Evolutionary conservation across 768 basidiomycete species (phyloP), one percentile per base, ranked within the genome.

Genomic region (Hericium rajendrae): DNA sequence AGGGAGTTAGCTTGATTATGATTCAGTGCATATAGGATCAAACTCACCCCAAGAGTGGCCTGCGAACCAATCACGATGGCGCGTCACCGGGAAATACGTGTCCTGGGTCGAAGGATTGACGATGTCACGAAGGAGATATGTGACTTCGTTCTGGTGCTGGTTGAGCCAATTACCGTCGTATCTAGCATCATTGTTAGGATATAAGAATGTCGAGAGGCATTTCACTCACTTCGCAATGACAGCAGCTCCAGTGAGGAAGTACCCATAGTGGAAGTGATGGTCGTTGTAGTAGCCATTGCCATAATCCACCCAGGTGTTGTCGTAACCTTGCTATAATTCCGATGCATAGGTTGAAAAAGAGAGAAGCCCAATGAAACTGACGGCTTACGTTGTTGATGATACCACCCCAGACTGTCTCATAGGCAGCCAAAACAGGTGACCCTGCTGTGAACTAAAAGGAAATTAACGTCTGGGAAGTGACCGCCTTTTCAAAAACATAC

Each of bases 281-380:
- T 71, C 71, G 53, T 72, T 72, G 58, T 71, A 72, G 18, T 67
- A 72, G 18, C 69, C 70, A 55, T 72, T 72, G n/a, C 71, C 71
- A 32, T 61, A 72, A 54, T 72, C 71, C 8, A 69, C 65, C 57
- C 65, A 68, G 20, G 63, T 51, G 43, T 68, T 60, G 53, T 66
- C 66, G 28, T 66, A 68, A 0, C 69, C 69, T 32, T 32, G 32
- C 32, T 32, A 6, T 32, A 32, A 8, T 6, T 32, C 32, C 32
- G 32, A 32, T 6, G 9, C 6, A 32, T 32, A 32, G 32, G 6
- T 32, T 32, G 32, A 32, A 32, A 32, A 32, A 32, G 5, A 32
- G 32, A 32, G 32, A 32, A 32, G 32, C 32, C 32, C 4, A 32
- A 32, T 1, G 6, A 10, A 32, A 32, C 6, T 8, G 32, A 18